Percentiles rank a stretch among this genome's conserved stretches.
phyloP scores from a whole-genome alignment of 2,329 filamentous ascomycete species.

The Claviceps africana region DNA sequence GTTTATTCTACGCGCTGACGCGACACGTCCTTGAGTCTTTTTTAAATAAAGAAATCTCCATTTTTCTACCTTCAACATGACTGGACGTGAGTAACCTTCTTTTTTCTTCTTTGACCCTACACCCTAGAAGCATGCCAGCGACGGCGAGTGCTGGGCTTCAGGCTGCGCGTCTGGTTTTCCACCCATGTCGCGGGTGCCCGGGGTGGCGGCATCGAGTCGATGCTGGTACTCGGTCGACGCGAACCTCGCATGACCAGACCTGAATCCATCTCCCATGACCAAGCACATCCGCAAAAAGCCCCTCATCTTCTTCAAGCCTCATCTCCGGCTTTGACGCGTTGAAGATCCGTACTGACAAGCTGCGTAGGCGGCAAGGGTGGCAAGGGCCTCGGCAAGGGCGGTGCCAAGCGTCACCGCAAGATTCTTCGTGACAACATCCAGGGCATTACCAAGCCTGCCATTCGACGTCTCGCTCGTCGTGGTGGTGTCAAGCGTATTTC shows the following conservation, averaged over 20 bases:
- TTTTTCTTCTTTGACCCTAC: too few species aligned
- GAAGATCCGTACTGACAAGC: conserved; percentile 29
- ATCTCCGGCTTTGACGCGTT: too few species aligned
- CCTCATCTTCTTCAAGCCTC: background rate
- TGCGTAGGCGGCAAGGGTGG: conserved; percentile 75
- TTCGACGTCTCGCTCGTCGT: conserved; percentile 96
- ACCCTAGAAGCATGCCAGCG: too few species aligned
- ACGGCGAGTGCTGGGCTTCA: background rate
- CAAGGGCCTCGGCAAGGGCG: conserved; percentile 95
- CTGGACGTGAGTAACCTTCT: conserved; percentile 49
- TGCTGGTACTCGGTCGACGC: background rate
- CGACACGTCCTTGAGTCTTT: conserved; percentile 3
- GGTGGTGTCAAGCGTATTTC: conserved; percentile 99
- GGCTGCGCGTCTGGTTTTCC: background rate
- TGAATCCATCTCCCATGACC: background rate
- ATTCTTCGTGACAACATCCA: conserved; percentile 99
- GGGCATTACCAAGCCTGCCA: conserved; percentile 97
- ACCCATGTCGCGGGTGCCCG: background rate
- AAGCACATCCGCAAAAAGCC: background rate
- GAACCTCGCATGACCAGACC: background rate
- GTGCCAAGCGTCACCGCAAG: conserved; percentile 98
- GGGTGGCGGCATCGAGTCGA: background rate
- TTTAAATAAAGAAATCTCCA: conserved; percentile 1
- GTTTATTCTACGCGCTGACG: background rate
- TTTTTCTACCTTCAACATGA: conserved; percentile 37